Conservation (phyloP, 2,329 filamentous ascomycete genomes). For the Colletotrichum navitas region DNA sequence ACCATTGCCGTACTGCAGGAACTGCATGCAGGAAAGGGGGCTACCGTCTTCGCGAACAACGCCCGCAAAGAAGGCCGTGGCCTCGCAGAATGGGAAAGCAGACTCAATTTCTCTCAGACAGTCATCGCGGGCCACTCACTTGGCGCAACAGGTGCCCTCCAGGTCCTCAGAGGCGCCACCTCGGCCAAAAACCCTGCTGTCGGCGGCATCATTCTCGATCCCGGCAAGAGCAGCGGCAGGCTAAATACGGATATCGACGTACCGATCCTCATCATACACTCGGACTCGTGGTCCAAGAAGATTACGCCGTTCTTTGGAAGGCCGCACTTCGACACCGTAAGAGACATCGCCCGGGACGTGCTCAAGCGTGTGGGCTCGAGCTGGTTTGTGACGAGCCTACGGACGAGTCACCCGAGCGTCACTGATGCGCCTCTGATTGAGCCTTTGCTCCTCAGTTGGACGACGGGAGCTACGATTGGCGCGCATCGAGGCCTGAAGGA, state of each 20-base stretch:
- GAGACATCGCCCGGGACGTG: conserved; percentile 59
- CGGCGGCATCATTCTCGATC: conserved; percentile 73
- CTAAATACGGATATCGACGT: conserved; percentile 71
- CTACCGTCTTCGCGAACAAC: conserved; percentile 57
- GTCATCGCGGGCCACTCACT: conserved; percentile 74
- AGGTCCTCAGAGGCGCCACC: conserved; percentile 59
- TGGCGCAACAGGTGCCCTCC: conserved; percentile 73
- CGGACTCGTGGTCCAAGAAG: conserved; percentile 72
- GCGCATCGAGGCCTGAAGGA: conserved; percentile 67
- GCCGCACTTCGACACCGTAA: conserved; percentile 74
- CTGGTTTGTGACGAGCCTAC: conserved; percentile 68
- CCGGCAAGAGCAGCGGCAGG: conserved; percentile 73
- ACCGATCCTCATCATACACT: conserved; percentile 72
- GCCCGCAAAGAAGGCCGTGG: conserved; percentile 59
- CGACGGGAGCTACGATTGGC: conserved; percentile 71
- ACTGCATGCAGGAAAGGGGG: conserved; percentile 53
- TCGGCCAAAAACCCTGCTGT: conserved; percentile 64
- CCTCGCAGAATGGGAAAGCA: conserved; percentile 63
- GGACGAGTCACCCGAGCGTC: conserved; percentile 72
- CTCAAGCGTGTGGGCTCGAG: conserved; percentile 56
- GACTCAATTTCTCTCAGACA: conserved; percentile 67
- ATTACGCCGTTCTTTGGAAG: conserved; percentile 70
- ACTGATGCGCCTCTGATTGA: conserved; percentile 76
- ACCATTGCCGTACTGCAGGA: conserved; percentile 54
- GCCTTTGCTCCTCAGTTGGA: conserved; percentile 70